Evolutionary conservation across 148 eudicot species (phyloP), one percentile per base, ranked within the genome.

Genomic region (Rhododendron simsii): DNA sequence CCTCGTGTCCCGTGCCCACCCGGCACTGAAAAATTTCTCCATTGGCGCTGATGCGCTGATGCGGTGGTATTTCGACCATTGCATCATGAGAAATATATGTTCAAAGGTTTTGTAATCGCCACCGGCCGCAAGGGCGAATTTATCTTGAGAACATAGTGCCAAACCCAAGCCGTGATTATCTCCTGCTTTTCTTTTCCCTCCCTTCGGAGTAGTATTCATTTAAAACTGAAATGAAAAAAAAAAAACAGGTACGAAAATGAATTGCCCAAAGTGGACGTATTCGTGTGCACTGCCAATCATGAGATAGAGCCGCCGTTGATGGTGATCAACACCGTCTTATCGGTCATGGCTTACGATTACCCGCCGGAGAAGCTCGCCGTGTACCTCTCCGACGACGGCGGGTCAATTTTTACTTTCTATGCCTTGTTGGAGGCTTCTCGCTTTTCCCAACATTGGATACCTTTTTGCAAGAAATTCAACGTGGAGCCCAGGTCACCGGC

Each of bases 321-420:
- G 91, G 95, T 92, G 78, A 89, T 92, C 86, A 92, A 90, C 90
- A 93, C 95, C 2, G 94, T 92, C 7, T 44, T 93, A 44, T 93
- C 95, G 3, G 92, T 91, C 5, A 91, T 93, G 95, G 93, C 95
- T 3, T 93, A 93, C 20, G 91, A 93, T 39, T 93, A 93, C 74
- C 93, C 92, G 2, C 71, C 91, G 8, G 90, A 90, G 28, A 92
- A 93, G 74, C 94, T 96, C 1, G 81, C 89, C 33, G 86, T 96
- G 14, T 94, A 94, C 87, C 89, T 96, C 18, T 96, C 98, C 1
- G 98, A 96, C 63, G 98, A 96, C 81, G 96, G 90, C 26, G 93
- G 98, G 23, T 94, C 98, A 0, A 90, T 91, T 12, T 86, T 96
- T 14, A 91, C 97, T 44, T 96, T 91, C 84, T 92, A 93, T 83